Conservation (phyloP, 495 filamentous ascomycete genomes). For the Penicillium macrosclerotiorum region DNA sequence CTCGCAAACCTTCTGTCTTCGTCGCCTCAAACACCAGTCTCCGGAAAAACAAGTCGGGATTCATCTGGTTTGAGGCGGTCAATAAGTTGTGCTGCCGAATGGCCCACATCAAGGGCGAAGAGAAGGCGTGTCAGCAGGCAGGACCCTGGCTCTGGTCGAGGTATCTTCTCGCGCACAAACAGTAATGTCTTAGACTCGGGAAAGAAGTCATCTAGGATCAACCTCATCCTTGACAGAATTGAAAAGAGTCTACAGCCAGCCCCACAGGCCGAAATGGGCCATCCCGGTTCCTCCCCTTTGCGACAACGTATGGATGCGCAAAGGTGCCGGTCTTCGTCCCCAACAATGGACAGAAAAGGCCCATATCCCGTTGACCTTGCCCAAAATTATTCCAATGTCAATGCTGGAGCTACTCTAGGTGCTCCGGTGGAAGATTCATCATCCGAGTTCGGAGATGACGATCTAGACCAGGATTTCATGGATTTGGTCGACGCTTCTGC, state of each 20-base stretch:
- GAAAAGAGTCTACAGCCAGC: slow-evolving; percentile 56
- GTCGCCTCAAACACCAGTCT: slow-evolving; percentile 61
- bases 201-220: slow-evolving; percentile 59
- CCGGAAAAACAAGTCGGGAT: slow-evolving; percentile 39
- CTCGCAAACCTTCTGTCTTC: slow-evolving; percentile 69
- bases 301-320: slow-evolving; percentile 38
- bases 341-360: slow-evolving; percentile 33
- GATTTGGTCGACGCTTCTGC: slow-evolving; percentile 44
- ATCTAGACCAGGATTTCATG: slow-evolving; percentile 55
- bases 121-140: slow-evolving; percentile 37
- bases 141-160: slow-evolving; percentile 32
- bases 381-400: slow-evolving; percentile 5
- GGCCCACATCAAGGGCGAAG: slow-evolving; percentile 57
- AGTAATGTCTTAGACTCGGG: slow-evolving; percentile 50
- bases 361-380: slow-evolving; percentile 4
- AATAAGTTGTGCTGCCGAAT: slow-evolving; percentile 69
- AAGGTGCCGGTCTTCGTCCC: slow-evolving; percentile 44
- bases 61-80: slow-evolving; percentile 61
- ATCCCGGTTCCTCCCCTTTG: slow-evolving; percentile 57
- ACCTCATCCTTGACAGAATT: slow-evolving; percentile 62
- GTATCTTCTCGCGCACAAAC: slow-evolving; percentile 46
- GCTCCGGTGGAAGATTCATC: slow-evolving; percentile 35
- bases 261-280: slow-evolving; percentile 27
- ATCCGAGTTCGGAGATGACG: slow-evolving; percentile 62
- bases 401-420: slow-evolving; percentile 6